phyloP scores from a whole-genome alignment of 345 rosid species.

The Gynandropsis gynandra region DNA sequence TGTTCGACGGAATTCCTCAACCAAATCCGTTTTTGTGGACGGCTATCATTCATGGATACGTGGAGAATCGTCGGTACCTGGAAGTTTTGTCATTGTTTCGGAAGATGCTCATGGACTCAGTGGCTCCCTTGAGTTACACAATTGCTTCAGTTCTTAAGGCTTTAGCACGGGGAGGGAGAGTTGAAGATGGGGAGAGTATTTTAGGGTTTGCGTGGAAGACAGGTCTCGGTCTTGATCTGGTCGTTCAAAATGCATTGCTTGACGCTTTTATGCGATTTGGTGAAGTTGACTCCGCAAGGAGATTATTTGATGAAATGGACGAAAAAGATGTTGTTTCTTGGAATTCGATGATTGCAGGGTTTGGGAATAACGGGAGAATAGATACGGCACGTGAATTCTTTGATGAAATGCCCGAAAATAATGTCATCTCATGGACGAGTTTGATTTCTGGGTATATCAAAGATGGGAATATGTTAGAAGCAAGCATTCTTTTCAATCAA shows the following conservation, averaged over 20 bases:
- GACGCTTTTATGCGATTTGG: constrained; percentile 31
- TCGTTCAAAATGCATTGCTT: constrained; percentile 22
- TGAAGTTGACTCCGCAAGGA: constrained; percentile 20
- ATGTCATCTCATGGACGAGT: constrained; percentile 29
- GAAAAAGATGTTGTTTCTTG: constrained; percentile 30
- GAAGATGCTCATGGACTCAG: constrained; percentile 11
- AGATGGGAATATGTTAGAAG: constrained; percentile 27
- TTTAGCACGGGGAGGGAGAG: constrained; percentile 17
- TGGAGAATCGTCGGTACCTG: constrained; percentile 11
- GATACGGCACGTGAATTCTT: constrained; percentile 20
- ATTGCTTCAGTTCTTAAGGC: constrained; percentile 23
- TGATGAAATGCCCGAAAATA: constrained; percentile 26
- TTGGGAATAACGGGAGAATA: constrained; percentile 25
- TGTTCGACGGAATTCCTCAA: constrained; percentile 31
- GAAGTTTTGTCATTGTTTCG: constrained; percentile 17
- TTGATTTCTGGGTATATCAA: constrained; percentile 30
- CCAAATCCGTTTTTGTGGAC: constrained; percentile 31
- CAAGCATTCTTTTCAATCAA: constrained; percentile 25
- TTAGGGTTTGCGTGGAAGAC: constrained; percentile 21
- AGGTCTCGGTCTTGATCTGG: constrained; percentile 25
- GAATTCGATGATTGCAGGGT: constrained; percentile 32
- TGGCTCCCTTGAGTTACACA: constrained; percentile 24
- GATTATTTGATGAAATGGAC: constrained; percentile 27
- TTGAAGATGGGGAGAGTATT: constrained; percentile 18
- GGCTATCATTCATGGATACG: constrained; percentile 27